Evolutionary conservation across 148 eudicot genomes (phyloP).

Genomic region (Rhododendron simsii): DNA sequence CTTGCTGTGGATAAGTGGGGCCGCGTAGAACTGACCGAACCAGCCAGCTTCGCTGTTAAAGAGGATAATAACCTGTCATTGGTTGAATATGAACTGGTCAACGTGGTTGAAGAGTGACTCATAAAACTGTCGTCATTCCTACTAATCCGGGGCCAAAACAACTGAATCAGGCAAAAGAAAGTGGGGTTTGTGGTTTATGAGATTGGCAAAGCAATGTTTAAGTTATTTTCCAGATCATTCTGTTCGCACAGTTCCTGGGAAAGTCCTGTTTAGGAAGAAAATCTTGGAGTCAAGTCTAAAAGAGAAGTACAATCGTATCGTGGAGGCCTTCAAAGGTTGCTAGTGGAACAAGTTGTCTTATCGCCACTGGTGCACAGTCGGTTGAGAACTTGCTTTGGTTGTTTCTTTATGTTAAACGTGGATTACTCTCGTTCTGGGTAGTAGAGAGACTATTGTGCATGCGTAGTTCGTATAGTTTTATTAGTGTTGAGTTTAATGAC

Average conservation of each 20-base stretch:
- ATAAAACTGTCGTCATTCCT: not conserved
- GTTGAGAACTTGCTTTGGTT: slow-evolving; percentile 4
- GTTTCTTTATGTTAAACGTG: not conserved
- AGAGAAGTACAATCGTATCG: not conserved
- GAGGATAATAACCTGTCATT: slow-evolving; percentile 55
- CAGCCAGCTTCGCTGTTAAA: slow-evolving; percentile 45
- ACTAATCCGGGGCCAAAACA: slow-evolving; percentile 5
- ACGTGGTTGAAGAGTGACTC: slow-evolving; percentile 40
- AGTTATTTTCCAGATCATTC: slow-evolving; percentile 10
- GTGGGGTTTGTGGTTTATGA: slow-evolving; percentile 11
- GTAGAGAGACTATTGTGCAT: not conserved
- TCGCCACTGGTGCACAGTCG: not conserved
- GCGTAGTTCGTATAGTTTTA: not conserved
- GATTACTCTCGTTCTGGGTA: not conserved
- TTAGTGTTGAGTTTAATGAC: not conserved
- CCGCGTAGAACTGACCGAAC: slow-evolving; percentile 37
- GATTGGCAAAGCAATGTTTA: slow-evolving; percentile 8
- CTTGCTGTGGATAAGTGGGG: slow-evolving; percentile 68
- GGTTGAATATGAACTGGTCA: slow-evolving; percentile 61
- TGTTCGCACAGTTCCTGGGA: not conserved
- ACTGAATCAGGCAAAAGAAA: slow-evolving; percentile 13
- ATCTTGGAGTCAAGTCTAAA: not conserved
- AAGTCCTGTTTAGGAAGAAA: not conserved
- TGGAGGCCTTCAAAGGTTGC: not conserved
- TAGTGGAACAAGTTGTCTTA: not conserved